Base-by-base conservation (phyloP, 2,329 filamentous ascomycete species). In the Xenosphaeropsis pyriputrescens region DNA sequence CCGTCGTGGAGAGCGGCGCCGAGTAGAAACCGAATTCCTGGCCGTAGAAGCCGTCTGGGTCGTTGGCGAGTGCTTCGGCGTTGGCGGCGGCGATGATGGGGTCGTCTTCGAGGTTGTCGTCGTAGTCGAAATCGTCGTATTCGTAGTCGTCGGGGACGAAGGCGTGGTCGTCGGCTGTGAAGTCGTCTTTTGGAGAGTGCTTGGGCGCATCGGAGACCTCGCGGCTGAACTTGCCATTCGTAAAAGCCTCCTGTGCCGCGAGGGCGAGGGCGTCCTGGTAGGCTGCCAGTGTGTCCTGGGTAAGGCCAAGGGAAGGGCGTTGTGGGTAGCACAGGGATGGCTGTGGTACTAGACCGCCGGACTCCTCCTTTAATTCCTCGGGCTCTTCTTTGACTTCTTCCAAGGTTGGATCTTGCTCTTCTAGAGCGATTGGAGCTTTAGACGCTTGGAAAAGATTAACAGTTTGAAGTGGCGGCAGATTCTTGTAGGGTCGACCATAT, bases 21-120 rank as follows among this genome's bases (percentile, higher is more conserved):
- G 88, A 85, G 56, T 94, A 98, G 57, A 98, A 98, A 1, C 86
- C 88, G 52, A 98, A 98, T 55, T 98, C 91, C 47, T 86, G 80
- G 0, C 91, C 91, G 52, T 98, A 98, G 63, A 91, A 93, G 1
- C 85, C 89, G 45, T 95, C 89, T 6, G 79, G 79, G 51, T 98
- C 91, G 47, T 85, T 88, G 34, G 91, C 89, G 6, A 98, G 67
- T 1, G 83, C 91, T 54, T 91, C 88, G 1, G 89, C 88, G 49
- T 98, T 98, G 5, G 91, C 91, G 41, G 86, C 91, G 0, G 88
- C 89, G 42, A 98, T 93, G 48, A 96, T 91, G 22, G 78, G 76
- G 49, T 95, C 88, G 46, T 96, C 86, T 41, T 85, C 83, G 36
- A 83, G 68, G 33, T 79, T 75, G 42, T 78, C 73, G 46, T 71